These are phyloP conservation scores for Nicotiana tomentosiformis DNA, from an alignment of 257 asterid species.

Conservation along the genomic window DNA sequence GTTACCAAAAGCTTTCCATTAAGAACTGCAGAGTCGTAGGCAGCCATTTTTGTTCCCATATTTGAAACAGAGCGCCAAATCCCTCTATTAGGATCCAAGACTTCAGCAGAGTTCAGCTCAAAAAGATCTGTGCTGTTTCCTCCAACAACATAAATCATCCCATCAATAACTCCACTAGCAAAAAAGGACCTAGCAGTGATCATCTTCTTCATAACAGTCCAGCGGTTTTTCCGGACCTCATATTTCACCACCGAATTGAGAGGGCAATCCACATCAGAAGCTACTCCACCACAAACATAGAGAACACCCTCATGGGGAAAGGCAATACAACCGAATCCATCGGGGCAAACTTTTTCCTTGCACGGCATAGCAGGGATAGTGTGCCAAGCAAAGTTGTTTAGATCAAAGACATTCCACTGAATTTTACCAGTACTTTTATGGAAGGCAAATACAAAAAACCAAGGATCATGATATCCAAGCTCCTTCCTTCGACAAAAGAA, in stretches of 20 bases:
- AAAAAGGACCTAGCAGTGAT: slow-evolving; percentile 78
- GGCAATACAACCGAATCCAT: slow-evolving; percentile 72
- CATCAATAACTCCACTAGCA: slow-evolving; percentile 79
- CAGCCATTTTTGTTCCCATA: slow-evolving; percentile 76
- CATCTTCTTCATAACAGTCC: slow-evolving; percentile 91
- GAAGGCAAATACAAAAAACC: slow-evolving; percentile 78
- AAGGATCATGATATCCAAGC: slow-evolving; percentile 78
- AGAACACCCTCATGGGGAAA: slow-evolving; percentile 68
- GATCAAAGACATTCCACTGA: slow-evolving; percentile 83
- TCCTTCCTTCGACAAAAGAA: slow-evolving; percentile 70
- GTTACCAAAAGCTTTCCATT: slow-evolving; percentile 84
- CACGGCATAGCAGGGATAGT: slow-evolving; percentile 91
- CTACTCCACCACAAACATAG: slow-evolving; percentile 77
- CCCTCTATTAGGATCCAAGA: slow-evolving; percentile 60
- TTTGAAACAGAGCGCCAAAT: slow-evolving; percentile 59
- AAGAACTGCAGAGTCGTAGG: slow-evolving; percentile 80
- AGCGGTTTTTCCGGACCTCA: slow-evolving; percentile 66
- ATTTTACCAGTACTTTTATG: slow-evolving; percentile 82
- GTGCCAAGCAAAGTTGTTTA: slow-evolving; percentile 69
- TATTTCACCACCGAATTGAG: slow-evolving; percentile 76
- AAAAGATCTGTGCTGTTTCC: slow-evolving; percentile 73
- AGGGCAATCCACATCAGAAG: slow-evolving; percentile 69
- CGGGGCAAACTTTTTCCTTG: slow-evolving; percentile 81
- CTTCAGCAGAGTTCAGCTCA: slow-evolving; percentile 81
- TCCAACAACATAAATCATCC: slow-evolving; percentile 85